These are phyloP conservation scores for Vitis cinerea DNA, from an alignment of 164 flowering plant genomes.

Conservation along the genomic window DNA sequence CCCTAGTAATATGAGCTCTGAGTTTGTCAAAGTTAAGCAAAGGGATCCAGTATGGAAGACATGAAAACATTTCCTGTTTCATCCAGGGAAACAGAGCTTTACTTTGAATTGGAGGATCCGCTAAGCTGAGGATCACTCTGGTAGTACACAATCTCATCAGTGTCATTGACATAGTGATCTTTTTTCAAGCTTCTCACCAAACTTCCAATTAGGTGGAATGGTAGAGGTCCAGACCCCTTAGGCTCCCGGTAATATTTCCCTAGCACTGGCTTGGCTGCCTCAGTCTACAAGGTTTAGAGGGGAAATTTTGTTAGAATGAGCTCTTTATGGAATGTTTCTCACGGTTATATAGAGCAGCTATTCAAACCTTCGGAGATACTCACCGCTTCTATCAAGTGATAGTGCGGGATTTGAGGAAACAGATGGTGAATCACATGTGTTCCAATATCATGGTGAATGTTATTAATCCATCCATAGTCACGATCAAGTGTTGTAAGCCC, in stretches of 20 bases:
- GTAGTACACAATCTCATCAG: constrained; percentile 54
- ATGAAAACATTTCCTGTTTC: not conserved
- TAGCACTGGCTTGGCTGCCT: constrained; percentile 58
- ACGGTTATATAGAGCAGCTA: too few species aligned
- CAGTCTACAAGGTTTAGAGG: constrained; percentile 31
- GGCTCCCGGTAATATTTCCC: constrained; percentile 63
- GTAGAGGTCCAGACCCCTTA: constrained; percentile 42
- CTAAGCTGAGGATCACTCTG: constrained; percentile 40
- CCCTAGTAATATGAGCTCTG: too few species aligned
- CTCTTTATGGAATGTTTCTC: too few species aligned
- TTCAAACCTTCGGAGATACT: constrained; percentile 19
- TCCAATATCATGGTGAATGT: constrained; percentile 73
- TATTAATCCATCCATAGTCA: constrained; percentile 63
- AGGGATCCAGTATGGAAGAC: too few species aligned
- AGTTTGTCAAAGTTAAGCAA: too few species aligned
- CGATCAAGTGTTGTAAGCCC: constrained; percentile 69
- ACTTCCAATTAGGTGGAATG: constrained; percentile 41
- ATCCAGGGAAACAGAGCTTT: too few species aligned
- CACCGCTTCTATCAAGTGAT: constrained; percentile 65
- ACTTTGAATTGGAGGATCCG: not conserved
- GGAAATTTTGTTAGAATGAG: not conserved
- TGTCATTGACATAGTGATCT: constrained; percentile 55
- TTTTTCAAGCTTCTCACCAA: constrained; percentile 37
- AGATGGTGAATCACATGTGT: constrained; percentile 75
- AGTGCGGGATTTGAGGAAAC: constrained; percentile 71